These are phyloP conservation scores for Trametes cinnabarina DNA, from an alignment of 768 basidiomycete genomes.

Conservation along the genomic window DNA sequence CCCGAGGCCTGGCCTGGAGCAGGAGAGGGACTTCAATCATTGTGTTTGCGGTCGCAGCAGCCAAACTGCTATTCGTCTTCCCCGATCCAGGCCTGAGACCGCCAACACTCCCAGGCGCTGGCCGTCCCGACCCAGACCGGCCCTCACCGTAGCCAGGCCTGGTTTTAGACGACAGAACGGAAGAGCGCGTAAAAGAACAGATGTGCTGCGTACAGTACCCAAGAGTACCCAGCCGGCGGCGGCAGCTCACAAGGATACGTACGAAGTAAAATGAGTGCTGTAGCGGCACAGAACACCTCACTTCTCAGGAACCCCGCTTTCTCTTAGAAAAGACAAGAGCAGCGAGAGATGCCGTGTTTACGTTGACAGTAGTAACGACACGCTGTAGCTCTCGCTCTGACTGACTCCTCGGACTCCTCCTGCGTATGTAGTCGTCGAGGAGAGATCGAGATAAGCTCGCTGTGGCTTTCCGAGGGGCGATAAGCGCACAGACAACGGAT, in stretches of 20 bases:
- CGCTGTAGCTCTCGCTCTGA: too few species aligned
- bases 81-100: neutral
- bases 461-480: neutral
- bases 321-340: too few species aligned
- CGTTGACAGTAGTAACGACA: too few species aligned
- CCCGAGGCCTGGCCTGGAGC: conserved; percentile 8
- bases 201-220: too few species aligned
- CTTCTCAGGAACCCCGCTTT: too few species aligned
- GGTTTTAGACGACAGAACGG: neutral
- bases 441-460: neutral
- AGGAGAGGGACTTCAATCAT: neutral
- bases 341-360: too few species aligned
- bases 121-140: neutral
- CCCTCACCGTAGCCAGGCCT: neutral
- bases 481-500: neutral
- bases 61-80: neutral
- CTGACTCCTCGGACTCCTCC: too few species aligned
- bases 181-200: neutral
- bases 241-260: too few species aligned
- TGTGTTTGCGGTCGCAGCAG: neutral
- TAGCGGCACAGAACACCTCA: too few species aligned
- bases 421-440: too few species aligned
- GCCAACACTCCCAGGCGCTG: neutral
- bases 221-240: too few species aligned
- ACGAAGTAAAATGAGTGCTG: too few species aligned